Conservation (phyloP, 106 monocot species). For the Xerophyta viscosa region DNA sequence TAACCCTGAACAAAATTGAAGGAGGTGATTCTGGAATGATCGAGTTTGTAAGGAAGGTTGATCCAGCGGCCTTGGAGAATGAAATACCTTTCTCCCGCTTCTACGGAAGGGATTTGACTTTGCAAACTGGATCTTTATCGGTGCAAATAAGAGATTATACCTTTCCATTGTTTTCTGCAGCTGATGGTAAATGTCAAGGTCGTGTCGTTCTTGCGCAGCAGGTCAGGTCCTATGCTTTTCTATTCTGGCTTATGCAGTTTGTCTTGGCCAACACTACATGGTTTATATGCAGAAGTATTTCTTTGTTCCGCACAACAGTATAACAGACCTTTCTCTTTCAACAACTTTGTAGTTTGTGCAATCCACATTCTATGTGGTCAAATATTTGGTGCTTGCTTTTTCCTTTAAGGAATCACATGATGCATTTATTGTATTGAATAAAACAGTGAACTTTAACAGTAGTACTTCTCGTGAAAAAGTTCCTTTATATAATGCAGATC, state of each 20-base stretch:
- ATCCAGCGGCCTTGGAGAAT: constrained; percentile 52
- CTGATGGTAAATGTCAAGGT: constrained; percentile 83
- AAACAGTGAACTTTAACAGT: too few species aligned
- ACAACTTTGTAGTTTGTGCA: too few species aligned
- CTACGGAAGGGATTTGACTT: constrained; percentile 74
- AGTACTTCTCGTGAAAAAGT: too few species aligned
- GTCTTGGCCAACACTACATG: not conserved
- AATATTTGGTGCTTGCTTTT: too few species aligned
- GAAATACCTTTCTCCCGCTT: constrained; percentile 85
- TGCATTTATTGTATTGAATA: too few species aligned
- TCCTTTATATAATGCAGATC: too few species aligned
- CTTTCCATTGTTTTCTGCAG: constrained; percentile 71
- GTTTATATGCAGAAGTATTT: not conserved
- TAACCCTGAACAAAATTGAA: constrained; percentile 70
- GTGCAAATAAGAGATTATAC: constrained; percentile 71
- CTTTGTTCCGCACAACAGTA: too few species aligned
- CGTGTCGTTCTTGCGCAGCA: constrained; percentile 91
- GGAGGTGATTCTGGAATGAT: constrained; percentile 84
- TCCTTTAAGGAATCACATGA: too few species aligned
- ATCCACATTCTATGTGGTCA: too few species aligned
- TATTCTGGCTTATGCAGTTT: constrained; percentile 1
- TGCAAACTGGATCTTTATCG: constrained; percentile 53
- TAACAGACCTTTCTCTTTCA: too few species aligned
- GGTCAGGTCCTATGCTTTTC: constrained; percentile 29
- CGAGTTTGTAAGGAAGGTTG: constrained; percentile 70